A percentile compares a stretch with the other conserved stretches of the same genome.
Evolutionary conservation across 1,284 basidiomycete species (phyloP).

Genomic region (Moniliophthora roreri): DNA sequence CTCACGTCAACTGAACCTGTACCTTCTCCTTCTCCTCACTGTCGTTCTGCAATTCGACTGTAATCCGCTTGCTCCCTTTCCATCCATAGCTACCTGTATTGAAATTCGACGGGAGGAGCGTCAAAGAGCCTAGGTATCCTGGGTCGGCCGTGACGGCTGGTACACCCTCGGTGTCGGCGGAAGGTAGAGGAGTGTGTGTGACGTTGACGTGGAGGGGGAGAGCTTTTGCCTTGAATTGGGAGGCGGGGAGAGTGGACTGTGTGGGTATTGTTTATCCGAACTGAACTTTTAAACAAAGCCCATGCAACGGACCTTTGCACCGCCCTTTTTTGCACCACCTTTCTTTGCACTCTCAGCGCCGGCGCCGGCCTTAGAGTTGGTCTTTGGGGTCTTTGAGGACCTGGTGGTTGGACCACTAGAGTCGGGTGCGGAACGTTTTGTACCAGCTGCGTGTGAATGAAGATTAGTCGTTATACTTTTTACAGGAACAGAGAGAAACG

Average conservation of each 20-base stretch:
- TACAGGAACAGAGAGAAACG: too few relatives aligned
- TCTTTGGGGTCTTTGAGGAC: conserved; percentile 50
- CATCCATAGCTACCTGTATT: conserved; percentile 77
- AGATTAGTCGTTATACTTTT: too few relatives aligned
- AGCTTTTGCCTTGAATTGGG: conserved; percentile 63
- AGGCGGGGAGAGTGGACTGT: conserved; percentile 46
- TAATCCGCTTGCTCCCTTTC: conserved; percentile 72
- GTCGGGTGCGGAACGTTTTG: conserved; percentile 48
- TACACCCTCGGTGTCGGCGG: conserved; percentile 31
- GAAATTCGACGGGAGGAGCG: conserved; percentile 59
- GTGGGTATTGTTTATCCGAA: background rate
- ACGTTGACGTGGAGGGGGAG: conserved; percentile 66
- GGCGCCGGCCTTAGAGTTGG: conserved; percentile 28
- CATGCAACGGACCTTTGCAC: conserved; percentile 25
- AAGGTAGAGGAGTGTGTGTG: conserved; percentile 61
- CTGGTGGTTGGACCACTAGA: conserved; percentile 35
- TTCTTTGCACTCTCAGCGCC: conserved; percentile 34
- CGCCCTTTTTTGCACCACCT: conserved; percentile 43
- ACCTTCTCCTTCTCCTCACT: conserved; percentile 62
- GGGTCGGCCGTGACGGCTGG: conserved; percentile 46
- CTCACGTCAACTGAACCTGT: conserved; percentile 74
- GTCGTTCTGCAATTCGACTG: conserved; percentile 59
- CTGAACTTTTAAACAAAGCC: background rate
- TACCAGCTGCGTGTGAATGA: conserved; percentile 29
- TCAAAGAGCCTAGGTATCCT: conserved; percentile 59